phyloP scores from a whole-genome alignment of 2,329 filamentous ascomycete genomes.

The Bimuria novae-zelandiae region DNA sequence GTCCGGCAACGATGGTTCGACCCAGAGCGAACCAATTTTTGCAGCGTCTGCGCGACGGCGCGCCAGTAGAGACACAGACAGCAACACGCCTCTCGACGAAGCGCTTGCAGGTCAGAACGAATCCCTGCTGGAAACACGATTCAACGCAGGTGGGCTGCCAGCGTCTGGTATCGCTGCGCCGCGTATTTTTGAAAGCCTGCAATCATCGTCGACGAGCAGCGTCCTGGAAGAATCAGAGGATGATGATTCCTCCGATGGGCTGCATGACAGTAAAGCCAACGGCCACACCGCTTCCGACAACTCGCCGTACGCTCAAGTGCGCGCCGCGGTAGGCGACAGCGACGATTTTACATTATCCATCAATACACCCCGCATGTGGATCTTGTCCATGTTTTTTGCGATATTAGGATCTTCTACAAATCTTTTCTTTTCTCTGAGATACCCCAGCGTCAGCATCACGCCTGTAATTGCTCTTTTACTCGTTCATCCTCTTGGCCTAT shows the following conservation, averaged over 20 bases:
- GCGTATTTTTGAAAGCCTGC: conserved; percentile 29
- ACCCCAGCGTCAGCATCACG: conserved; percentile 87
- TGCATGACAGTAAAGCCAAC: conserved; percentile 47
- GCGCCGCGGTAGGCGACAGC: conserved; percentile 75
- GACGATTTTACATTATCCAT: conserved; percentile 81
- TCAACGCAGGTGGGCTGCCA: conserved; percentile 35
- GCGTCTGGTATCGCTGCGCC: conserved; percentile 27
- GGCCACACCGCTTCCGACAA: conserved; percentile 64
- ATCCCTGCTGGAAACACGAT: conserved; percentile 37
- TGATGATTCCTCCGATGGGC: conserved; percentile 26
- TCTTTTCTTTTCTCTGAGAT: conserved; percentile 86
- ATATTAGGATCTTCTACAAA: conserved; percentile 82
- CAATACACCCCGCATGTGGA: conserved; percentile 88
- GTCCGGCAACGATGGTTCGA: conserved; percentile 21
- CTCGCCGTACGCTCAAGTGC: conserved; percentile 77
- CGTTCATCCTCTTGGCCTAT: conserved; percentile 78
- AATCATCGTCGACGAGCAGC: conserved; percentile 38
- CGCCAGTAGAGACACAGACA: conserved; percentile 28
- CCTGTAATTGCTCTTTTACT: conserved; percentile 85
- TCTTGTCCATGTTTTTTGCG: conserved; percentile 76
- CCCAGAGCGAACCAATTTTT: conserved; percentile 25
- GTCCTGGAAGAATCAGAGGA: conserved; percentile 23
- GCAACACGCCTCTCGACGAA: conserved; percentile 30
- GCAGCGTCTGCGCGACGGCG: conserved; percentile 30
- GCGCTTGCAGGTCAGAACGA: conserved; percentile 34